phyloP scores from a whole-genome alignment of 202 grass and related monocot genomes.

The Setaria viridis region DNA sequence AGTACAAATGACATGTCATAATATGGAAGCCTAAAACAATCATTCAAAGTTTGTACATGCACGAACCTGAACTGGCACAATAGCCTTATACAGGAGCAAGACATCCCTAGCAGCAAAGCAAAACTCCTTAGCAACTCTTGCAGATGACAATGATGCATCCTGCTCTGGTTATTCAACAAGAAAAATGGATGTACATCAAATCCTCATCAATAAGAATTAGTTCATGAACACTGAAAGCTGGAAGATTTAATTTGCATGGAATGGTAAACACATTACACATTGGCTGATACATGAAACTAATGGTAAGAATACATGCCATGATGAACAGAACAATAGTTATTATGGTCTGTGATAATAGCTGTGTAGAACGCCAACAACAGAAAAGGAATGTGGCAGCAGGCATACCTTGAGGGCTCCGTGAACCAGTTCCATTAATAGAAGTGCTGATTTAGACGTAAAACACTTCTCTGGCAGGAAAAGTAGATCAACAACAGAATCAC shows the following conservation, averaged over 20 bases:
- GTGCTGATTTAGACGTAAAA: constrained; percentile 82
- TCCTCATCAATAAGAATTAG: constrained; percentile 14
- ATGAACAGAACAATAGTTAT: neutral
- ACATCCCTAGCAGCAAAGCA: constrained; percentile 93
- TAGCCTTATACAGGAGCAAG: constrained; percentile 89
- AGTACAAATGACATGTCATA: constrained; percentile 20
- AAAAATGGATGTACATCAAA: constrained; percentile 58
- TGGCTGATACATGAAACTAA: constrained; percentile 17
- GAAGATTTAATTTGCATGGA: constrained; percentile 26
- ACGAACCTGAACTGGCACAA: constrained; percentile 85
- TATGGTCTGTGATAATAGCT: neutral
- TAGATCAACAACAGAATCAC: constrained; percentile 76
- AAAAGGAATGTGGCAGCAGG: constrained; percentile 23
- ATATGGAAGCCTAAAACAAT: constrained; percentile 2
- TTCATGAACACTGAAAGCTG: constrained; percentile 2
- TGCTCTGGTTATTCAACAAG: constrained; percentile 80
- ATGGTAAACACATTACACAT: constrained; percentile 25
- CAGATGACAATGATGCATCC: constrained; percentile 95
- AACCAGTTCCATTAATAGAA: constrained; percentile 80
- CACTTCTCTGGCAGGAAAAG: constrained; percentile 84
- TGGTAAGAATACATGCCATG: neutral
- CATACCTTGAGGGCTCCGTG: constrained; percentile 89
- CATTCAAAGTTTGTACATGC: constrained; percentile 38
- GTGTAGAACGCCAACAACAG: constrained; percentile 1
- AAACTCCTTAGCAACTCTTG: constrained; percentile 92